A percentile compares a stretch with the other conserved stretches of the same genome.
These are phyloP conservation scores for Cutaneotrichosporon mucoides DNA, from an alignment of 1,284 basidiomycete genomes.

Conservation along the genomic window DNA sequence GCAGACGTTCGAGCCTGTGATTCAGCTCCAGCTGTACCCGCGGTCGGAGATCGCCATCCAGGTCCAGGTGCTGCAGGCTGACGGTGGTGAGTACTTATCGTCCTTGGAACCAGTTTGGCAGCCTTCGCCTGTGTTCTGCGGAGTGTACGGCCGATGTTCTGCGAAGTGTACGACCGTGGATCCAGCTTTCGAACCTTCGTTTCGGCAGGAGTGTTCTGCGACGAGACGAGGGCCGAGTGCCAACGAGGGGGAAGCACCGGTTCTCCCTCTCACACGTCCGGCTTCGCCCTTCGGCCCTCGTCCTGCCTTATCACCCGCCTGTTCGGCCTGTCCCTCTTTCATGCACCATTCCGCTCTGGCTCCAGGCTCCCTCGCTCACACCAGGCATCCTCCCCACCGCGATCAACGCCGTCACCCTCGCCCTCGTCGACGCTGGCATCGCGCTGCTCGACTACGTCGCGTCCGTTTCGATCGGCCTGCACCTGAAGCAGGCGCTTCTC, in stretches of 20 bases:
- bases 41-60: constrained; percentile 91
- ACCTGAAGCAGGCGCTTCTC: constrained; percentile 65
- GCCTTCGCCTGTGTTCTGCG: not conserved
- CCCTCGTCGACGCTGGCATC: constrained; percentile 80
- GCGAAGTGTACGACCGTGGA: too few relatives aligned
- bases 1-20: constrained; percentile 91
- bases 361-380: not conserved
- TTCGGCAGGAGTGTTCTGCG: too few relatives aligned
- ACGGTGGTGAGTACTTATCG: constrained; percentile 58
- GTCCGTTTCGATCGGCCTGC: constrained; percentile 72
- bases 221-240: too few relatives aligned
- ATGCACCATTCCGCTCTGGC: too few relatives aligned
- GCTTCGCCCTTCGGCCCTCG: too few relatives aligned
- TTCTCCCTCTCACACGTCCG: too few relatives aligned
- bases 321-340: not conserved
- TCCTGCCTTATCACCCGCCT: not conserved
- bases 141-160: too few relatives aligned
- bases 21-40: constrained; percentile 86
- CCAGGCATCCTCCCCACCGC: constrained; percentile 83
- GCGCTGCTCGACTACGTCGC: constrained; percentile 87
- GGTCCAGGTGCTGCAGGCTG: constrained; percentile 86
- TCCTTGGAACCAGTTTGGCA: not conserved
- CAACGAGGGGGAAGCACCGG: too few relatives aligned
- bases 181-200: too few relatives aligned
- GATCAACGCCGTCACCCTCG: constrained; percentile 91